Conservation (phyloP, 192 early-diverging fungal genomes). For the Spinellus fusiger region DNA sequence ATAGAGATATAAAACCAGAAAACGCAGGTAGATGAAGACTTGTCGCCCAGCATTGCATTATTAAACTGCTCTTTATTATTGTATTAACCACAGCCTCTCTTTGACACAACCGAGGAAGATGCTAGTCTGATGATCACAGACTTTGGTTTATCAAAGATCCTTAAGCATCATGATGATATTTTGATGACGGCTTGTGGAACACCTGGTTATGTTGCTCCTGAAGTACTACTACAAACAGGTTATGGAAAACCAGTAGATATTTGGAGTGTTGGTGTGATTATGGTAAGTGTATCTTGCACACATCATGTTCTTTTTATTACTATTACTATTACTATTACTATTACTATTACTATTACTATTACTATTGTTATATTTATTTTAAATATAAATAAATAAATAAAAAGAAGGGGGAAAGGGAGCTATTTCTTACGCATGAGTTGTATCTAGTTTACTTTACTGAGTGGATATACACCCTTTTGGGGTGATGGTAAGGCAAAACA, state of each 20-base stretch:
- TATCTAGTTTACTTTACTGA: conserved; percentile 69
- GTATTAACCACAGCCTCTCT: conserved; percentile 48
- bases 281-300: conserved; percentile 21
- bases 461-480: conserved; percentile 76
- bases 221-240: conserved; percentile 79
- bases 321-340: background rate
- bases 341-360: background rate
- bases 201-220: conserved; percentile 82
- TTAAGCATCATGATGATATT: conserved; percentile 68
- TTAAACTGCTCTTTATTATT: background rate
- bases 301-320: too few relatives aligned
- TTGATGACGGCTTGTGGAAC: conserved; percentile 87
- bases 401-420: background rate
- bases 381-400: background rate
- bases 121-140: conserved; percentile 81
- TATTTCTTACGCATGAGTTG: too few relatives aligned
- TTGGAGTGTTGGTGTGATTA: conserved; percentile 92
- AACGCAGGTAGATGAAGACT: conserved; percentile 41
- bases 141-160: conserved; percentile 78
- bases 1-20: conserved; percentile 82
- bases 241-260: conserved; percentile 93
- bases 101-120: conserved; percentile 47
- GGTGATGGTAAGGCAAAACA: conserved; percentile 25
- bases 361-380: conserved; percentile 2
- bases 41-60: background rate